Conservation (phyloP, 129 eudicot species). For the Gnaphalium uliginosum region DNA sequence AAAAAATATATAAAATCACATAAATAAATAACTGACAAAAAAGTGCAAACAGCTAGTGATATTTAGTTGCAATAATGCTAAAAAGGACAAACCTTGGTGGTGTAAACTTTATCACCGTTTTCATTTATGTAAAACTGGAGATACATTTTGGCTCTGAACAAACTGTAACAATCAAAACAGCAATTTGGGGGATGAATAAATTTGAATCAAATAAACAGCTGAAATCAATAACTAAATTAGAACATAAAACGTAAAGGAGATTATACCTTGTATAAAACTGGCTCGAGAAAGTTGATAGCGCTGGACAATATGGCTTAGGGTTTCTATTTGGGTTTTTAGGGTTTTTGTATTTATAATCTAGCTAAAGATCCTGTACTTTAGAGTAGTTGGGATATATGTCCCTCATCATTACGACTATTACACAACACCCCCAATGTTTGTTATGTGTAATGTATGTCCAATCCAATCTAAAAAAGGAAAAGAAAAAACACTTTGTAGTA, state of each 20-base stretch:
- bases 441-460: background rate
- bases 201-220: background rate
- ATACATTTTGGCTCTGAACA: slow-evolving; percentile 47
- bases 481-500: too few species aligned
- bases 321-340: background rate
- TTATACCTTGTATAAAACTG: background rate
- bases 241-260: background rate
- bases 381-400: background rate
- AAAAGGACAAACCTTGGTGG: slow-evolving; percentile 61
- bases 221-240: background rate
- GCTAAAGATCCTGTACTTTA: background rate
- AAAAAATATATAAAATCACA: background rate
- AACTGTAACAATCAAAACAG: slow-evolving; percentile 3
- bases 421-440: background rate
- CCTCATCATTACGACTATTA: background rate
- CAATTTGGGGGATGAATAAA: background rate
- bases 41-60: background rate
- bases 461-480: too few species aligned
- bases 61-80: background rate
- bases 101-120: slow-evolving; percentile 92
- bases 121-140: slow-evolving; percentile 89
- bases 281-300: background rate
- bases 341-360: slow-evolving; percentile 7
- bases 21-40: background rate
- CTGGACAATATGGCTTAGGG: slow-evolving; percentile 1